These are phyloP conservation scores for Moesziomyces sp. DNA, from an alignment of 1,284 basidiomycete species.

Conservation along the genomic window DNA sequence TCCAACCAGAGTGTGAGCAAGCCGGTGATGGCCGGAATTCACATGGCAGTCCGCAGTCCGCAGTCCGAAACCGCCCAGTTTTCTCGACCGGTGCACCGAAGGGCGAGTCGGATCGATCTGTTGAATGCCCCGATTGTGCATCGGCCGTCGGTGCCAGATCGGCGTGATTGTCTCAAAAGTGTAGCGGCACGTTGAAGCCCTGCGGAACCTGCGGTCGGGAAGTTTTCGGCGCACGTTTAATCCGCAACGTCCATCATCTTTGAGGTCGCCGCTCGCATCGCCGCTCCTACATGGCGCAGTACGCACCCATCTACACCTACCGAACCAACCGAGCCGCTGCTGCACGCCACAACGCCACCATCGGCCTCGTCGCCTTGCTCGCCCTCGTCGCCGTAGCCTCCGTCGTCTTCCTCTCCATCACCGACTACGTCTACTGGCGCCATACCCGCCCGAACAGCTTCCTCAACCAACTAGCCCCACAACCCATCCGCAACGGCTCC, in stretches of 20 bases:
- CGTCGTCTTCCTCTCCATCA: conserved; percentile 29
- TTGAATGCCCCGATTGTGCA: too few relatives aligned
- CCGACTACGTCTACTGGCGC: conserved; percentile 26
- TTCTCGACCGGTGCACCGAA: too few relatives aligned
- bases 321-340: conserved; percentile 22
- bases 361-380: conserved; percentile 30
- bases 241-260: background rate
- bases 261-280: background rate
- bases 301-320: conserved; percentile 34
- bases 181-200: too few relatives aligned
- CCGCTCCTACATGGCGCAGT: conserved; percentile 25
- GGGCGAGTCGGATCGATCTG: too few relatives aligned
- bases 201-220: too few relatives aligned
- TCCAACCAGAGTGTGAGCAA: too few relatives aligned
- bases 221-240: too few relatives aligned
- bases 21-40: too few relatives aligned
- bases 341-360: conserved; percentile 20
- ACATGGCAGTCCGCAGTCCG: too few relatives aligned
- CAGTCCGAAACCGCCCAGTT: too few relatives aligned
- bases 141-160: too few relatives aligned
- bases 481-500: background rate
- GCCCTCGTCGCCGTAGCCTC: conserved; percentile 30
- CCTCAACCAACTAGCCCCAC: background rate
- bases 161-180: too few relatives aligned
- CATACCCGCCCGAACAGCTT: conserved; percentile 9